A percentile compares a stretch with the other conserved stretches of the same genome.
phyloP scores from a whole-genome alignment of 2,329 filamentous ascomycete genomes.

The Hortaea sp. region DNA sequence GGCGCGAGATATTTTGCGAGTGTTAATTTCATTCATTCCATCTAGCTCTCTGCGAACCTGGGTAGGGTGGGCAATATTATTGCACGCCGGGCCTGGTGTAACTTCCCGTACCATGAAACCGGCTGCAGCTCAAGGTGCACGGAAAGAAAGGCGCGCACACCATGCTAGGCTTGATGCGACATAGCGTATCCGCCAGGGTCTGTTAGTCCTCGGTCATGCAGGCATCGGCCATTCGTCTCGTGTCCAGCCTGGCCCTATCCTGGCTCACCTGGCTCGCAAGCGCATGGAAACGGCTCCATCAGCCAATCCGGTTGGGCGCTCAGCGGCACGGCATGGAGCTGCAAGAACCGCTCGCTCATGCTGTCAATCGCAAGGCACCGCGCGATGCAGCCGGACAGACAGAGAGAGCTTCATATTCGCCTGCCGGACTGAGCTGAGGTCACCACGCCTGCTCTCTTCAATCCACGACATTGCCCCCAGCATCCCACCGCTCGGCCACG shows the following conservation, averaged over 20 bases:
- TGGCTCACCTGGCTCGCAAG: slow-evolving; percentile 1
- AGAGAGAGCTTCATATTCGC: too few species aligned
- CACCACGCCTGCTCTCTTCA: too few species aligned
- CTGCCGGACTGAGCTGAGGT: too few species aligned
- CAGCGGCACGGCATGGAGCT: slow-evolving; percentile 9
- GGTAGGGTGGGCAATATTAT: too few species aligned
- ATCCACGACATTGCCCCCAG: too few species aligned
- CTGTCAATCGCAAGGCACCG: slow-evolving; percentile 3
- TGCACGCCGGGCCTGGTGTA: neutral
- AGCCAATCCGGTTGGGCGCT: slow-evolving; percentile 7
- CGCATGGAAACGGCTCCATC: slow-evolving; percentile 7
- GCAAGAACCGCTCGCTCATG: slow-evolving; percentile 8
- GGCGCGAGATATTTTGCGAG: too few species aligned
- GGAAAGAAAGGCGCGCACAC: neutral
- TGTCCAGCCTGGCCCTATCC: slow-evolving; percentile 1
- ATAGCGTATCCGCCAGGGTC: neutral
- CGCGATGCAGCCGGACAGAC: neutral
- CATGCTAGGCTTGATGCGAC: neutral
- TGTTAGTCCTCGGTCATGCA: neutral
- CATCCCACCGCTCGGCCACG: too few species aligned
- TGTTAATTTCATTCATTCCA: too few species aligned
- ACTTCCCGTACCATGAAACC: neutral
- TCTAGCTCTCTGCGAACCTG: too few species aligned
- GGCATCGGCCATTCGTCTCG: neutral
- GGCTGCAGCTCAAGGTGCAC: neutral